Evolutionary conservation across 441 rosid species (phyloP), one percentile per base, ranked within the genome.

Genomic region (Lepidium campestre): DNA sequence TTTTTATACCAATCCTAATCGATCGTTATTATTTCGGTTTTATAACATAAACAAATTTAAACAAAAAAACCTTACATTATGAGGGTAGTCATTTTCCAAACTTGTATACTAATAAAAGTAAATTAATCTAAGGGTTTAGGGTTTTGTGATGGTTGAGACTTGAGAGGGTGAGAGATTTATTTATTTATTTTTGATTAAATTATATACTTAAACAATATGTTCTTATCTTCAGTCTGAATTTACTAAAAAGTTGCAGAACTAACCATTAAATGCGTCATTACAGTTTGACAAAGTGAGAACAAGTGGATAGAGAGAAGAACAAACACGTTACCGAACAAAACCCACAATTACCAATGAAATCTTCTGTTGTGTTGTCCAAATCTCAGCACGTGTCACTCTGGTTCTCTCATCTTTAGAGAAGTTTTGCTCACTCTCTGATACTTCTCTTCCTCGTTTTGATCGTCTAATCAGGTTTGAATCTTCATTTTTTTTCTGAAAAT

Each of bases 391-490:
- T 70, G 68, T 70, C 63, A 0, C 32, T 23, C 17, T 42, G 10
- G 27, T 22, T 35, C 47, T 52, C 31, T 18, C 17, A 7, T 55
- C 27, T 17, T 44, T 59, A 7, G 18, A 29, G 39, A 29, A 9
- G 4, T 34, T 52, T 52, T 25, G 40, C 29, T 12, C 34, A 48
- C 63, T 55, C 50, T 55, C 11, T 48, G n/a, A 46, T 10, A 7
- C 12, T 46, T 61, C 13, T 53, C 23, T 32, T 48, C 22, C 46
- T 56, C 41, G 57, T n/a, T 34, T 55, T 37, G 6, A 27, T 68
- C 60, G 74, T 46, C 62, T 41, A 52, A 61, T 70, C 39, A 64
- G 75, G 75, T 71, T 69, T 5, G 50, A 29, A 13, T 25, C 41
- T 68, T 13, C 42, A 14, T 12, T 35, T 36, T 17, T 55, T 31